Evolutionary conservation across 2,329 filamentous ascomycete species (phyloP), one percentile per base, ranked within the genome.

Genomic region (Tolypocladium amazonense): DNA sequence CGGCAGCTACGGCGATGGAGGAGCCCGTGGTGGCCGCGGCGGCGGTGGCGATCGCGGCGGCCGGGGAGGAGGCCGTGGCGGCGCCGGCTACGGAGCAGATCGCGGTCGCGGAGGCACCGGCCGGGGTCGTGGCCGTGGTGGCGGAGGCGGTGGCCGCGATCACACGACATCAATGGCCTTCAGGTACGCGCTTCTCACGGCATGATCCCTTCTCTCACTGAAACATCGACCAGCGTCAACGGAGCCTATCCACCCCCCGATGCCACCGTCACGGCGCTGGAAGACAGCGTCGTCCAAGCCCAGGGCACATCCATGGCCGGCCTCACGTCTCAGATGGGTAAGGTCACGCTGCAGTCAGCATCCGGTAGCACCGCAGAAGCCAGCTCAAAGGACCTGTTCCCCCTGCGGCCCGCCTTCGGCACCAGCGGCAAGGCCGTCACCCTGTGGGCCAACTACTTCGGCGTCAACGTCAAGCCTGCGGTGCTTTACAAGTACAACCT

Each of bases 391-490:
- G 69, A 72, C 35, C 62, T 67, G 23, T 73, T 84, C 55, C 79
- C 81, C 3, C 59, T 67, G 9, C 76, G 82, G 2, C 82, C 82
- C 25, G 76, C 75, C 1, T 84, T 77, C 62, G 81, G 81, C 25
- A 73, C 67, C 3, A 64, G 63, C 6, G 82, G 82, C 4, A 68
- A 55, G 1, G 53, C 67, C 0, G 75, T 81, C 2, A 65, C 71
- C 1, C 70, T 85, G 0, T 84, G 80, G 79, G 72, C 81, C 5
- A 85, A 85, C 67, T 84, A 81, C 64, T 84, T 82, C 64, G 70
- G 70, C 1, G 60, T 85, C 56, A 65, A 72, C 8, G 63, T 79
- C 9, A 73, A 74, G 47, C 65, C 70, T 0, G 65, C 71, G 1
- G 61, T 64, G 0, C 60, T 82, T 5, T 77, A 74, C 66, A 78